Evolutionary conservation across 139 green algal species (phyloP).

Genomic region (Haematococcus sp.): DNA sequence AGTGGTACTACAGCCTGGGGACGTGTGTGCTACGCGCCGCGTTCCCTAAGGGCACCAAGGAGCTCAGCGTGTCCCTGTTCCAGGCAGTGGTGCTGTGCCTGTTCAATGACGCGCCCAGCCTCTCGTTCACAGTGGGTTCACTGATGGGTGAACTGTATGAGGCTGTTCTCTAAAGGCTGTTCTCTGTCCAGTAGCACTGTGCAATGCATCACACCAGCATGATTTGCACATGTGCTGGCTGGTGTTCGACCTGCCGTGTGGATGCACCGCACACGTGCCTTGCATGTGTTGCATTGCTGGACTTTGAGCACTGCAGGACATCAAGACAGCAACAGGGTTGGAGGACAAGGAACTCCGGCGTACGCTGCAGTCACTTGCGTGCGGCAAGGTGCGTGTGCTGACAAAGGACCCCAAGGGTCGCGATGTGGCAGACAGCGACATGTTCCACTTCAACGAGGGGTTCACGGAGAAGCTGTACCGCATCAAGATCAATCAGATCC

Average conservation of each 20-base stretch:
- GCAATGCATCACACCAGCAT: too few species aligned
- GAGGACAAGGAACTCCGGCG: constrained; percentile 88
- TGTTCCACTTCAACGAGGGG: constrained; percentile 83
- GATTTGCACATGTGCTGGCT: too few species aligned
- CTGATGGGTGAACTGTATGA: neutral
- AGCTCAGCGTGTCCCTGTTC: constrained; percentile 78
- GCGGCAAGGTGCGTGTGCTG: constrained; percentile 87
- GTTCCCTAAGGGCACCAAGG: constrained; percentile 87
- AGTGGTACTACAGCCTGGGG: constrained; percentile 88
- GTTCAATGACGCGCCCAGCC: constrained; percentile 86
- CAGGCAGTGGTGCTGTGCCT: constrained; percentile 91
- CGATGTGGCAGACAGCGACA: constrained; percentile 82
- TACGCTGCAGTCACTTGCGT: constrained; percentile 89
- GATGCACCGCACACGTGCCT: too few species aligned
- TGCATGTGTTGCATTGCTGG: too few species aligned
- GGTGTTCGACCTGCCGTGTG: too few species aligned
- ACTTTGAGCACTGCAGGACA: constrained; percentile 16
- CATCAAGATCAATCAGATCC: constrained; percentile 96
- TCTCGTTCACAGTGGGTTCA: constrained; percentile 40
- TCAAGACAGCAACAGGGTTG: constrained; percentile 23
- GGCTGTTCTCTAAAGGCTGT: neutral
- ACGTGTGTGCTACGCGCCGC: constrained; percentile 70
- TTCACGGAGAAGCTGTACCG: constrained; percentile 85
- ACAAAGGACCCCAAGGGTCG: constrained; percentile 84
- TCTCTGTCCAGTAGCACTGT: too few species aligned